phyloP scores from a whole-genome alignment of 148 eudicot genomes.

The Heliosperma pusillum region DNA sequence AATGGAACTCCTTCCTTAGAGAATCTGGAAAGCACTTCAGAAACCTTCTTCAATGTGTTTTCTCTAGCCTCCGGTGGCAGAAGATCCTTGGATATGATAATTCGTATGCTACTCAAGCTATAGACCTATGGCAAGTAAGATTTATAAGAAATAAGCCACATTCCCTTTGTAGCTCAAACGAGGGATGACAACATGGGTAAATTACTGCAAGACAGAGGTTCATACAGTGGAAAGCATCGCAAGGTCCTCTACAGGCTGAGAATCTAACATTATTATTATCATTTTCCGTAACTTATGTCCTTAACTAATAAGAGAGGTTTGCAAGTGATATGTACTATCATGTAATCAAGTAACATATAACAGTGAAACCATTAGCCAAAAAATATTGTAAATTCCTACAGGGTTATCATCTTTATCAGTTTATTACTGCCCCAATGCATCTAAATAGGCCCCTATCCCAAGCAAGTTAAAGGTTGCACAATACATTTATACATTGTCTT shows the following conservation, averaged over 20 bases:
- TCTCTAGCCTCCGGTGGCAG: slow-evolving; percentile 77
- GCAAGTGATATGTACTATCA: not conserved
- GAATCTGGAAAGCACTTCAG: slow-evolving; percentile 77
- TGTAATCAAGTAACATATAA: not conserved
- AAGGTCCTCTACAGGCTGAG: not conserved
- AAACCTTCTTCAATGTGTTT: slow-evolving; percentile 84
- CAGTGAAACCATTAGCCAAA: not conserved
- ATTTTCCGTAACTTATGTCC: not conserved
- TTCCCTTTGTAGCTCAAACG: not conserved
- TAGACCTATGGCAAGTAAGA: slow-evolving; percentile 45
- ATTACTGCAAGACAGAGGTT: not conserved
- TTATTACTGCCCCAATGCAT: not conserved
- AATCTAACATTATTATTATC: not conserved
- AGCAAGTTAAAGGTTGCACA: not conserved
- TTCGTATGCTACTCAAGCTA: slow-evolving; percentile 64
- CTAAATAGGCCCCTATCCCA: not conserved
- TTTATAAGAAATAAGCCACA: slow-evolving; percentile 10
- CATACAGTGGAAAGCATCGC: not conserved
- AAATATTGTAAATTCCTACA: too few species aligned
- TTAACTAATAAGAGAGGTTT: too few species aligned
- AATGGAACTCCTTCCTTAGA: slow-evolving; percentile 78
- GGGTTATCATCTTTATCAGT: not conserved
- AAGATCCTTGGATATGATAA: slow-evolving; percentile 82
- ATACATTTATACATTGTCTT: too few species aligned
- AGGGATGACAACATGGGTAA: not conserved